These are phyloP conservation scores for Phaffia tasmanica DNA, from an alignment of 768 basidiomycete species.

Conservation along the genomic window DNA sequence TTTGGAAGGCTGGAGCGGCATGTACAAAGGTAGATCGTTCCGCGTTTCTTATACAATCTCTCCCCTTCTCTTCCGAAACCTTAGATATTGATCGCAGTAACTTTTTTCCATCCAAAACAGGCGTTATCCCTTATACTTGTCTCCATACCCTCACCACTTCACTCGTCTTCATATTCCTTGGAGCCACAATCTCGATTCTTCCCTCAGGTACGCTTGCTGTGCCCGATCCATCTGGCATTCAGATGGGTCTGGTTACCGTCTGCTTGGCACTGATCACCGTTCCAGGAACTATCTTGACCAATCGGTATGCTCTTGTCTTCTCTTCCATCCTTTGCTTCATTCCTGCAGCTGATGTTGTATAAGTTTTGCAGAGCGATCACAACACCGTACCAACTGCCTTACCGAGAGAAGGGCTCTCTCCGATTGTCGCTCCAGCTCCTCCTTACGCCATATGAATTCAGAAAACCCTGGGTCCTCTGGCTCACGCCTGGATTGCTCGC, in stretches of 20 bases:
- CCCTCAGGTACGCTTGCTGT: conserved; percentile 52
- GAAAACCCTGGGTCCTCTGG: conserved; percentile 67
- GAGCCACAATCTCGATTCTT: conserved; percentile 44
- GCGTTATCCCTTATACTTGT: conserved; percentile 45
- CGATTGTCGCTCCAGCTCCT: conserved; percentile 55
- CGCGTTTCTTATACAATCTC: too few species aligned
- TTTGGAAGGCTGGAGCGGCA: conserved; percentile 63
- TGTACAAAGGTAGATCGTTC: conserved; percentile 55
- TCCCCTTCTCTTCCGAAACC: too few species aligned
- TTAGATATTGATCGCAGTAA: too few species aligned
- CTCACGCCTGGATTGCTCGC: conserved; percentile 58
- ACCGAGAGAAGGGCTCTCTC: conserved; percentile 40
- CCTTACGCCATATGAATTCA: conserved; percentile 69
- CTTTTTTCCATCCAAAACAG: background rate
- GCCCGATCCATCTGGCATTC: conserved; percentile 52
- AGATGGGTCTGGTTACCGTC: conserved; percentile 54
- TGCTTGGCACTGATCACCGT: conserved; percentile 55
- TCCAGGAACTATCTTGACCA: conserved; percentile 63
- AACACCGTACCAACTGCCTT: conserved; percentile 66
- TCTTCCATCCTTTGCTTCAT: conserved; percentile 4
- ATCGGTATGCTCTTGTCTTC: conserved; percentile 46
- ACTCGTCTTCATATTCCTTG: conserved; percentile 51
- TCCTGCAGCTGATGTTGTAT: conserved; percentile 15
- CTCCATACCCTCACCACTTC: conserved; percentile 50
- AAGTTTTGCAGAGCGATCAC: conserved; percentile 54